Conservation (phyloP, 306 rosid species). For the Clitoria ternatea region DNA sequence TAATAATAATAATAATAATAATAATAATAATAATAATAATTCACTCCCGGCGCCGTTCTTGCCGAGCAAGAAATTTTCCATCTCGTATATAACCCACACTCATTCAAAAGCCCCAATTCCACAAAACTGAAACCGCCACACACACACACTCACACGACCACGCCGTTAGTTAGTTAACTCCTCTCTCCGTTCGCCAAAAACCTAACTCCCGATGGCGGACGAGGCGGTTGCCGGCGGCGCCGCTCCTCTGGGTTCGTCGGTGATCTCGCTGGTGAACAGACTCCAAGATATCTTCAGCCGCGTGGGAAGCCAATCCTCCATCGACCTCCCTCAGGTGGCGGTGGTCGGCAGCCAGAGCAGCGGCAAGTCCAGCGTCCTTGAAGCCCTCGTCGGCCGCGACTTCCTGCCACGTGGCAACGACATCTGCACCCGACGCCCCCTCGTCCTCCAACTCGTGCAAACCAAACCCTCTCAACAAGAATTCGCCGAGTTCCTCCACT, state of each 20-base stretch:
- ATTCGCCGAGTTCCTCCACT: constrained; percentile 90
- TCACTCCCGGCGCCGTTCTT: background rate
- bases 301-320: constrained; percentile 74
- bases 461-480: constrained; percentile 48
- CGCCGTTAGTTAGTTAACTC: background rate
- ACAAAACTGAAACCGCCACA: too few species aligned
- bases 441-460: constrained; percentile 90
- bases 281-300: constrained; percentile 93
- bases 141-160: too few species aligned
- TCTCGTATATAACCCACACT: background rate
- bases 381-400: constrained; percentile 91
- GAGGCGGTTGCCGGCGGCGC: constrained; percentile 26
- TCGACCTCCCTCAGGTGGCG: constrained; percentile 95
- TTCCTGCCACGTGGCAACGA: constrained; percentile 89
- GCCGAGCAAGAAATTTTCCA: background rate
- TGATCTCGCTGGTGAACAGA: constrained; percentile 81
- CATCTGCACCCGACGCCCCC: constrained; percentile 87
- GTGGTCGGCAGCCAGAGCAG: constrained; percentile 98
- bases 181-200: background rate
- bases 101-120: background rate
- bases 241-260: constrained; percentile 69
- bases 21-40: background rate
- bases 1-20: background rate
- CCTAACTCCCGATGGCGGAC: constrained; percentile 53
- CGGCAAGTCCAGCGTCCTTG: constrained; percentile 98